Conservation (phyloP, 164 flowering plant species). For the Nymphaea colorata region DNA sequence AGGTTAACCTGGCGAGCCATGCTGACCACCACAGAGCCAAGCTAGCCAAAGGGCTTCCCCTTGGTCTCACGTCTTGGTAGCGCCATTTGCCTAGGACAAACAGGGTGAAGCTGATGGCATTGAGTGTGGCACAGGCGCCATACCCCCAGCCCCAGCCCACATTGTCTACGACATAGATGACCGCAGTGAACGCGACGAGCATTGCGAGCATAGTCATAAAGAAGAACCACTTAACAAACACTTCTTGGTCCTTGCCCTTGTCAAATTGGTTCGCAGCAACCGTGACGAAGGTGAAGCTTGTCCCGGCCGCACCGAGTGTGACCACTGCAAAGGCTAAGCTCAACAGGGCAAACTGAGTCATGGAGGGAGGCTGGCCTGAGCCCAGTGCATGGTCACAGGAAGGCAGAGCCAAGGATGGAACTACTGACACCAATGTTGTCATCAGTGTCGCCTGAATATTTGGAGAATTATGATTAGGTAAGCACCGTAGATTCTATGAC, state of each 20-base stretch:
- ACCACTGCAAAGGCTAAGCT: slow-evolving; percentile 14
- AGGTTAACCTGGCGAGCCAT: slow-evolving; percentile 17
- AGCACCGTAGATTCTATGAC: no score
- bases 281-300: slow-evolving; percentile 27
- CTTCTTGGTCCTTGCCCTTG: slow-evolving; percentile 17
- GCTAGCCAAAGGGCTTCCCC: not conserved
- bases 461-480: slow-evolving; percentile 5
- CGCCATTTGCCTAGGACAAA: not conserved
- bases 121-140: not conserved
- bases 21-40: slow-evolving; percentile 29
- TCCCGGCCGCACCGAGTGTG: slow-evolving; percentile 26
- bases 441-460: slow-evolving; percentile 18
- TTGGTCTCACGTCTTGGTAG: not conserved
- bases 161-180: slow-evolving; percentile 38
- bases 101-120: not conserved
- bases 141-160: slow-evolving; percentile 1
- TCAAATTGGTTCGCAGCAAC: slow-evolving; percentile 42
- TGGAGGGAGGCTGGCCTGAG: slow-evolving; percentile 7
- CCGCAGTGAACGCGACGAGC: slow-evolving; percentile 12
- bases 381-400: slow-evolving; percentile 9
- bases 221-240: slow-evolving; percentile 51
- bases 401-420: slow-evolving; percentile 29
- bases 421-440: slow-evolving; percentile 23
- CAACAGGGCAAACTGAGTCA: slow-evolving; percentile 18
- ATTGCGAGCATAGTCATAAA: slow-evolving; percentile 12